These are phyloP conservation scores for Pseudocercospora eumusae DNA, from an alignment of 2,329 filamentous ascomycete genomes.

Conservation along the genomic window DNA sequence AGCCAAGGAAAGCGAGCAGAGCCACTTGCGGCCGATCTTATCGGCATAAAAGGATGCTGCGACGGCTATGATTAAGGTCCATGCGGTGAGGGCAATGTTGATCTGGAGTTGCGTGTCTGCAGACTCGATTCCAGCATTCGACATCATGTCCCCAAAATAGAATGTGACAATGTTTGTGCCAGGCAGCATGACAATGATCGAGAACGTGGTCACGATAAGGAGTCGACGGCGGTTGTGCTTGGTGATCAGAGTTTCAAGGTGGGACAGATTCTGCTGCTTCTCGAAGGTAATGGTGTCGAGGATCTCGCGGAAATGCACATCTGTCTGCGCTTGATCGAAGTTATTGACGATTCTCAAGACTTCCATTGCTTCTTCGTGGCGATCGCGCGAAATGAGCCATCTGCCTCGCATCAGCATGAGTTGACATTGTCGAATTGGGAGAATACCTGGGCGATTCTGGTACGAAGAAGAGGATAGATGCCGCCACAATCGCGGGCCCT, in stretches of 20 bases:
- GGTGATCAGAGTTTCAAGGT: not conserved
- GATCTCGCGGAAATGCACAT: constrained; percentile 10
- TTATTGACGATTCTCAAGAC: constrained; percentile 7
- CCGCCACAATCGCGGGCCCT: not conserved
- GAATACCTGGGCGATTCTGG: constrained; percentile 4
- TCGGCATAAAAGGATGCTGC: constrained; percentile 8
- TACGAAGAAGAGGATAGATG: not conserved
- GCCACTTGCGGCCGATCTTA: constrained; percentile 8
- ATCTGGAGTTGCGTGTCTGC: constrained; percentile 11
- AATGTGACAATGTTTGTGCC: constrained; percentile 12
- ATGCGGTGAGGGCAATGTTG: constrained; percentile 8
- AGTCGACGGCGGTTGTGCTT: constrained; percentile 1
- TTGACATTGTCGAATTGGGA: not conserved
- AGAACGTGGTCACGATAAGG: constrained; percentile 9
- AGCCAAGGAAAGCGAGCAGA: not conserved
- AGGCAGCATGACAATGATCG: constrained; percentile 10
- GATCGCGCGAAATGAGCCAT: constrained; percentile 1
- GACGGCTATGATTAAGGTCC: not conserved
- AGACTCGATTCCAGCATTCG: constrained; percentile 5
- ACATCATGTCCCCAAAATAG: constrained; percentile 13
- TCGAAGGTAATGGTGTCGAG: constrained; percentile 12
- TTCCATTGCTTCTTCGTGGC: constrained; percentile 3
- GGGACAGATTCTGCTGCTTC: constrained; percentile 4
- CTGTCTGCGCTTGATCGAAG: constrained; percentile 5
- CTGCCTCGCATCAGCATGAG: not conserved